Base-by-base conservation (phyloP, 306 rosid genomes). In the Dryas drummondii region DNA sequence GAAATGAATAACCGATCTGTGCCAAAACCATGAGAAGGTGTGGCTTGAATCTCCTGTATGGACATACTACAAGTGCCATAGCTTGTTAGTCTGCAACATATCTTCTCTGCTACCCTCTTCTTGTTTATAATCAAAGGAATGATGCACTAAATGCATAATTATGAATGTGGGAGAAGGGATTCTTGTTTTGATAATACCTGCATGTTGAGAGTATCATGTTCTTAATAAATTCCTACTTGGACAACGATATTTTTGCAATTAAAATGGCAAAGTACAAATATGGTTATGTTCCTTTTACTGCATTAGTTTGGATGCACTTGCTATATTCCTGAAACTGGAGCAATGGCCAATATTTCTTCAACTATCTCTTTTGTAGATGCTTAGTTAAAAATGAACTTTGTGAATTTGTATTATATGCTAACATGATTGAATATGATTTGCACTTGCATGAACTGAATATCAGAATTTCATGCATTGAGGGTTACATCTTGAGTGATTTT, bases 1-100 rank as follows among this genome's bases (percentile, higher is more conserved):
- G 81, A 76, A 83, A 32, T 6, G 84, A 7, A 64, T 50, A 15
- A 66, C 48, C 68, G 0, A 83, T n/a, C 53, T 85, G 87, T 60
- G 12, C 26, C 41, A 83, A 46, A 73, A 81, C 70, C 83, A 84
- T 72, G 55, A 76, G 53, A 75, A 82, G 19, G 73, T 84, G 87
- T 26, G 77, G 82, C 82, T 52, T 87, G 63, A 80, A 84, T 66
- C 73, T 84, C 70, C 60, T 45, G 70, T 52, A 61, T 76, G 64
- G 71, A 45, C 47, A 2, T 52, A 66, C 79, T 54, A 44, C 71
- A 11, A 60, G 52, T 61, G 83, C 60, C 88, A 83, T 79, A 37
- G 15, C 45, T 70, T 7, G 10, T n/a, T 40, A 40, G 16, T 50
- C 63, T 53, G 17, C 6, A 40, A n/a, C 16, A 16, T 69, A 51